Percentiles rank a stretch among this genome's conserved stretches.
These are phyloP conservation scores for Xylaria sp. DNA, from an alignment of 2,329 filamentous ascomycete species.

Conservation along the genomic window DNA sequence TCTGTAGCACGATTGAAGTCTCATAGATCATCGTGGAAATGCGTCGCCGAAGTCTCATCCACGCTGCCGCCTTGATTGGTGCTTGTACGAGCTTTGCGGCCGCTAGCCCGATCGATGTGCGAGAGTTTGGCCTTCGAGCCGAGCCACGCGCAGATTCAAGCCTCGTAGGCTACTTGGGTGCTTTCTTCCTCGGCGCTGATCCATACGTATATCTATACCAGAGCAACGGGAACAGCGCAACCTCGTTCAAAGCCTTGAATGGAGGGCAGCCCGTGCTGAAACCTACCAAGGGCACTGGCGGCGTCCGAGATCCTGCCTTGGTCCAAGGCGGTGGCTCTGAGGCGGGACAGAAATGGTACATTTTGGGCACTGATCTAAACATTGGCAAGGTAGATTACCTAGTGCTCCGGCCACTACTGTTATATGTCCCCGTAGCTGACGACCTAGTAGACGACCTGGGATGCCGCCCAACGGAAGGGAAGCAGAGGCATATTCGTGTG, in stretches of 20 bases:
- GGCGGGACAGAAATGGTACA: slow-evolving; percentile 64
- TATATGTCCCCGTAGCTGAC: slow-evolving; percentile 17
- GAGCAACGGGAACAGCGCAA: slow-evolving; percentile 62
- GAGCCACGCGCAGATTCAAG: slow-evolving; percentile 51
- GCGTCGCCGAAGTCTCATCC: slow-evolving; percentile 22
- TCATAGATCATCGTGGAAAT: slow-evolving; percentile 6
- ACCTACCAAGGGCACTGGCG: slow-evolving; percentile 62
- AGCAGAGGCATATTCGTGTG: slow-evolving; percentile 65
- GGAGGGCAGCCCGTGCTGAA: slow-evolving; percentile 59
- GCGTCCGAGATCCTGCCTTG: slow-evolving; percentile 64
- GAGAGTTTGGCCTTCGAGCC: slow-evolving; percentile 39
- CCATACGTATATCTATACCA: slow-evolving; percentile 66
- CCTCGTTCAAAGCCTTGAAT: slow-evolving; percentile 62
- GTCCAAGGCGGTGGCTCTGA: slow-evolving; percentile 59
- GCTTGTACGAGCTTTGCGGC: slow-evolving; percentile 27
- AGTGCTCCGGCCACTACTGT: background rate
- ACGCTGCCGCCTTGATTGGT: slow-evolving; percentile 27
- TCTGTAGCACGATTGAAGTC: background rate
- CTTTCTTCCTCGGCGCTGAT: slow-evolving; percentile 65
- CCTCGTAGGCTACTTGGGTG: slow-evolving; percentile 63
- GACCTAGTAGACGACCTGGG: slow-evolving; percentile 59
- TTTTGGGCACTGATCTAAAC: slow-evolving; percentile 65
- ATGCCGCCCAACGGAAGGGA: slow-evolving; percentile 62
- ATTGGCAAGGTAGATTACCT: slow-evolving; percentile 55
- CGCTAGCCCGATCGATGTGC: slow-evolving; percentile 42